Evolutionary conservation across 805 yeast genomes (phyloP).

Genomic region (Yarrowia sp.): DNA sequence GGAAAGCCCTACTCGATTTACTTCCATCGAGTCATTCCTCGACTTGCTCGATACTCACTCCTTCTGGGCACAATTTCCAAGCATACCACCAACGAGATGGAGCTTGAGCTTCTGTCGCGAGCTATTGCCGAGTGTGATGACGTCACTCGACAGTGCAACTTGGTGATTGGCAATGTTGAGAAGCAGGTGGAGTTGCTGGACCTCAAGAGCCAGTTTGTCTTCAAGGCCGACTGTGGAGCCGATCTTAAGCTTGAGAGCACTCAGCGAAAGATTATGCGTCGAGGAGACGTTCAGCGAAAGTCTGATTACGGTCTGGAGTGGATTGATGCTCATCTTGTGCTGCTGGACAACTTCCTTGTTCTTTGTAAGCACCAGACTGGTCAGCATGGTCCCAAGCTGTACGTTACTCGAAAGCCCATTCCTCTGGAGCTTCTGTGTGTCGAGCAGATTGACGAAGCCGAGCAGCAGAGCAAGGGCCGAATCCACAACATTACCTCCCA

Average conservation of each 20-base stretch:
- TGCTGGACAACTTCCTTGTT: slow-evolving; percentile 71
- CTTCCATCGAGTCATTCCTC: slow-evolving; percentile 63
- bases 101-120: slow-evolving; percentile 58
- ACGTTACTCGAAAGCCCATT: slow-evolving; percentile 51
- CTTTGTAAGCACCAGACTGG: slow-evolving; percentile 51
- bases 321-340: slow-evolving; percentile 58
- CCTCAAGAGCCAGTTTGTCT: slow-evolving; percentile 60
- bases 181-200: slow-evolving; percentile 62
- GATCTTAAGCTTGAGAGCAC: slow-evolving; percentile 61
- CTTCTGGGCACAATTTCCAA: slow-evolving; percentile 66
- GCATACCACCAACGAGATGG: slow-evolving; percentile 58
- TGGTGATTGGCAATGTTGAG: slow-evolving; percentile 66
- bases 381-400: slow-evolving; percentile 48
- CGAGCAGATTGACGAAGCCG: slow-evolving; percentile 47
- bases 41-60: slow-evolving; percentile 65
- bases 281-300: slow-evolving; percentile 66
- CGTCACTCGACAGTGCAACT: slow-evolving; percentile 66
- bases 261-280: slow-evolving; percentile 61
- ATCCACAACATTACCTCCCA: slow-evolving; percentile 45
- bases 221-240: slow-evolving; percentile 59
- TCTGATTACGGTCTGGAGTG: slow-evolving; percentile 71
- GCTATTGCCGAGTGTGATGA: slow-evolving; percentile 63
- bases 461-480: slow-evolving; percentile 40
- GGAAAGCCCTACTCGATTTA: slow-evolving; percentile 55
- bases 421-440: slow-evolving; percentile 64